Evolutionary conservation across 805 yeast species (phyloP).

Genomic region (Kluyveromyces nonfermentans): DNA sequence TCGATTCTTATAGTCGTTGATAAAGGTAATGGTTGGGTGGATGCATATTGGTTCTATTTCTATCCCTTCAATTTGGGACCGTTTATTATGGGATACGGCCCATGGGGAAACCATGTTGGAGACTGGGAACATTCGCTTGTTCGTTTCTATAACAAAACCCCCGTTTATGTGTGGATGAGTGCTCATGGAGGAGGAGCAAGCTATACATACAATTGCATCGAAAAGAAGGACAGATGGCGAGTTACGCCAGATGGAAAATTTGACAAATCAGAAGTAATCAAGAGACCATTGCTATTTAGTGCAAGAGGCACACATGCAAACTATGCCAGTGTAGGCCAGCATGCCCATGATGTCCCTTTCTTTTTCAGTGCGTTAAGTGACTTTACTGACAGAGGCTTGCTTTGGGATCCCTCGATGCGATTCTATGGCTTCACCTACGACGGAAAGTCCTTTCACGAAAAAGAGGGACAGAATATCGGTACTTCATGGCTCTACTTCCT

Average conservation of each 20-base stretch:
- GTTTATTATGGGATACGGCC: constrained; percentile 94
- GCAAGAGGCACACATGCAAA: constrained; percentile 98
- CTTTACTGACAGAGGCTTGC: constrained; percentile 88
- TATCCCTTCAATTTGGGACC: constrained; percentile 94
- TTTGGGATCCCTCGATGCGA: constrained; percentile 89
- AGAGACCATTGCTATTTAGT: constrained; percentile 70
- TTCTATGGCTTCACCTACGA: constrained; percentile 74
- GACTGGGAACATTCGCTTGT: constrained; percentile 97
- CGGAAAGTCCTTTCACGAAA: constrained; percentile 34
- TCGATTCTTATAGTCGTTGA: constrained; percentile 77
- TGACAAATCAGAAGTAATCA: constrained; percentile 47
- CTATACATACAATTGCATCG: constrained; percentile 66
- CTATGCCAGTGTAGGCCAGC: constrained; percentile 92
- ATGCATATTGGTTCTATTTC: constrained; percentile 93
- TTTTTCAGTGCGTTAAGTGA: constrained; percentile 76
- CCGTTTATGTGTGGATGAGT: constrained; percentile 87
- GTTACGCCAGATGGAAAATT: constrained; percentile 87
- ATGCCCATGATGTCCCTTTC: constrained; percentile 83
- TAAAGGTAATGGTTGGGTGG: constrained; percentile 91
- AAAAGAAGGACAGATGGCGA: constrained; percentile 43
- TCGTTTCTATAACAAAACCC: constrained; percentile 71
- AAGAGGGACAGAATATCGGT: constrained; percentile 14
- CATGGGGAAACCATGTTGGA: constrained; percentile 94
- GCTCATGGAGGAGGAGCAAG: constrained; percentile 98
- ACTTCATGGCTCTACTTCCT: constrained; percentile 71